A percentile compares a stretch with the other conserved stretches of the same genome.
Evolutionary conservation across 176 grass and related monocot species (phyloP).

Genomic region (sorghum (Sorghum bicolor)): DNA sequence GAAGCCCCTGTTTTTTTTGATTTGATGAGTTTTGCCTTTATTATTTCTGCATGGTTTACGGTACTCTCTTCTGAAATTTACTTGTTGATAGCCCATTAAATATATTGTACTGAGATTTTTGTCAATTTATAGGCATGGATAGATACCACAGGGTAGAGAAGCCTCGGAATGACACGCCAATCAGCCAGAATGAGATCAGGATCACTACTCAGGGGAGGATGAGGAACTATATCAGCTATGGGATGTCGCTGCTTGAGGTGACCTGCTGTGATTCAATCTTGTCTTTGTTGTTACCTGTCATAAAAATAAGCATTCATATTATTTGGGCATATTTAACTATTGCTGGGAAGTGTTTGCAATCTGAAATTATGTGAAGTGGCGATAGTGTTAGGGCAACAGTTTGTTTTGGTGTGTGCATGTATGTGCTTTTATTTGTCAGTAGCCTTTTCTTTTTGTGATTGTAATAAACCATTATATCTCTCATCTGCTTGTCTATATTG

Average conservation of each 20-base stretch:
- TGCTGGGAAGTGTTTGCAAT: background rate
- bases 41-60: background rate
- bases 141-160: slow-evolving; percentile 66
- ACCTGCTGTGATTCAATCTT: background rate
- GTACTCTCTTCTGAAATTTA: background rate
- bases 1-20: background rate
- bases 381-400: background rate
- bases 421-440: background rate
- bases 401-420: background rate
- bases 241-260: slow-evolving; percentile 58
- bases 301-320: background rate
- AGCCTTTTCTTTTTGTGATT: background rate
- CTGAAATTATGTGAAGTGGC: background rate
- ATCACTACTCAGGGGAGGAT: slow-evolving; percentile 61
- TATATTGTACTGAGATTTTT: background rate
- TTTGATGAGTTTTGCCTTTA: background rate
- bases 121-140: slow-evolving; percentile 37
- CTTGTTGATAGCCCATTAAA: background rate
- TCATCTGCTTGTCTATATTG: background rate
- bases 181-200: slow-evolving; percentile 59
- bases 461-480: background rate
- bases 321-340: background rate
- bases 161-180: slow-evolving; percentile 39
- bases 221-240: slow-evolving; percentile 62
- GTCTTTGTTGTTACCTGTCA: background rate